Evolutionary conservation across 1,284 basidiomycete species (phyloP), one percentile per base, ranked within the genome.

Genomic region (Rhizoctonia solani): DNA sequence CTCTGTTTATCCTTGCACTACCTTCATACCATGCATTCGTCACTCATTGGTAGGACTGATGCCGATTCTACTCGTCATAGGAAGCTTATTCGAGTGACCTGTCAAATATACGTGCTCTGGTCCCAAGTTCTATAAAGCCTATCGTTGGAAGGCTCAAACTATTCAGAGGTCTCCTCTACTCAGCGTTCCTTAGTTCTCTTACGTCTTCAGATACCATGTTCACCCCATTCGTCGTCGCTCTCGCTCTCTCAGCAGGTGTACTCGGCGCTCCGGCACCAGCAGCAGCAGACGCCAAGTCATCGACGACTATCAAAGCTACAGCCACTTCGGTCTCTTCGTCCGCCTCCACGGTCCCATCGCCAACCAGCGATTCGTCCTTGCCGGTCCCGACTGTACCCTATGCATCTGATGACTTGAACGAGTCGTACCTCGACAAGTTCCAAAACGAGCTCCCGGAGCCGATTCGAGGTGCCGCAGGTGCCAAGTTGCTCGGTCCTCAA

Each of bases 401-500:
- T 37, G 50, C 63, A 3, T 66, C 63, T 1, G 63, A 66, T 37
- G 52, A 66, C 39, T 52, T 41, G 23, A 66, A 66, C 53, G 63
- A 55, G 21, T 54, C 52, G 16, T 30, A 52, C 39, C 46, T 32
- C 13, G 19, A 44, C 21, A 14, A 54, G 29, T 66, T 66, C 52
- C 63, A 54, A 27, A 54, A 42, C 25, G 63, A 37, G 2, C 54
- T 37, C 4, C 63, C 63, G n/a, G 53, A 66, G 37, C 73, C 73
- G 5, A 42, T 61, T 5, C 68, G 73, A 25, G 72, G 72, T 27
- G 63, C 69, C 29, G 46, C 58, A 8, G 73, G 73, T 19, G 68
- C 66, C 21, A 56, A 71, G 53, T 72, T 73, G 25, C 65, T 74
- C n/a, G 72, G 72, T 14, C 71, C 71, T 8, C 39, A 61, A 39